Evolutionary conservation across 148 eudicot genomes (phyloP).

Genomic region (Heliosperma pusillum): DNA sequence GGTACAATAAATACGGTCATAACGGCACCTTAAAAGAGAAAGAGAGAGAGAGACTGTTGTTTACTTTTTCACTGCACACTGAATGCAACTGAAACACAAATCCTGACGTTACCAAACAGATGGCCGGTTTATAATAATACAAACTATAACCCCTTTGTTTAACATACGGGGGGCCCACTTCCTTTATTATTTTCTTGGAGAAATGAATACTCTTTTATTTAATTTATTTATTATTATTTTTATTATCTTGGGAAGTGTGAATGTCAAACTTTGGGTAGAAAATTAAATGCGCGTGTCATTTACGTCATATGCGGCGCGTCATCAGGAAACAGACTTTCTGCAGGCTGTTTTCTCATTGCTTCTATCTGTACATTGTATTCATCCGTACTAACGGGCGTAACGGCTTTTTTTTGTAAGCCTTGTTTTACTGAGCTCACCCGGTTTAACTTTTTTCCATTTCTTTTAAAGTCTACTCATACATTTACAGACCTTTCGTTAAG

Average conservation of each 20-base stretch:
- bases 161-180: background rate
- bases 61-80: slow-evolving; percentile 19
- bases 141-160: too few species aligned
- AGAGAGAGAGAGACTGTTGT: slow-evolving; percentile 9
- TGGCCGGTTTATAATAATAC: background rate
- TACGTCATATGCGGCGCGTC: slow-evolving; percentile 5
- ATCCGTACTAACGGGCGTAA: slow-evolving; percentile 29
- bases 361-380: slow-evolving; percentile 4
- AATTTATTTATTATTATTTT: background rate
- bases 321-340: background rate
- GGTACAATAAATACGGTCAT: background rate
- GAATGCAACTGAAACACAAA: slow-evolving; percentile 12
- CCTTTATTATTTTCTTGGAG: background rate
- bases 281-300: slow-evolving; percentile 8
- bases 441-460: background rate
- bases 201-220: background rate
- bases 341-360: slow-evolving; percentile 26
- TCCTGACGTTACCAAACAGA: slow-evolving; percentile 14
- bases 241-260: background rate
- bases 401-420: background rate
- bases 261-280: background rate
- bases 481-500: too few species aligned
- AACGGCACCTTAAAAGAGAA: slow-evolving; percentile 10
- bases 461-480: background rate
- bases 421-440: slow-evolving; percentile 12